Evolutionary conservation across 208 protist species (phyloP).

Genomic region (Crithidia bombi): DNA sequence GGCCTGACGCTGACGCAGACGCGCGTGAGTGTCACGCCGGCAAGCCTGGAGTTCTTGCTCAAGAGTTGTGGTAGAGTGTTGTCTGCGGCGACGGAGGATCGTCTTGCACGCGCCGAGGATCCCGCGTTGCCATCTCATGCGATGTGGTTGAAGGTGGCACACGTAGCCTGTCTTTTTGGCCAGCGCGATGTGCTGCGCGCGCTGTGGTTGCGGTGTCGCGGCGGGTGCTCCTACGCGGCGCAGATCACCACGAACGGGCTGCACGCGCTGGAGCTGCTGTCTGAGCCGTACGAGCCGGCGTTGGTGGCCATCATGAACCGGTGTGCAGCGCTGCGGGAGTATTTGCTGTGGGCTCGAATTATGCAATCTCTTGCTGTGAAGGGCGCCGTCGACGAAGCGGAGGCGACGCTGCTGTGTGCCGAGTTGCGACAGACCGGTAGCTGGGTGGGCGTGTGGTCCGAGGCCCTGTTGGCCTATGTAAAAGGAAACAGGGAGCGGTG

Average conservation of each 20-base stretch:
- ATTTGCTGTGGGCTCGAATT: slow-evolving; percentile 25
- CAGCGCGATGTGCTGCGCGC: slow-evolving; percentile 24
- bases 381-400: slow-evolving; percentile 1
- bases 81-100: neutral
- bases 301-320: slow-evolving; percentile 28
- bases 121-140: neutral
- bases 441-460: slow-evolving; percentile 28
- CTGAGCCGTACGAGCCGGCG: slow-evolving; percentile 13
- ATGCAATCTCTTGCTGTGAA: slow-evolving; percentile 19
- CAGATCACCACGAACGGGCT: slow-evolving; percentile 21
- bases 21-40: slow-evolving; percentile 7
- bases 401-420: slow-evolving; percentile 18
- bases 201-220: slow-evolving; percentile 16
- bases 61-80: slow-evolving; percentile 3
- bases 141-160: slow-evolving; percentile 21
- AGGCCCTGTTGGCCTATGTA: slow-evolving; percentile 27
- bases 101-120: slow-evolving; percentile 1
- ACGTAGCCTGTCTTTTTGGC: slow-evolving; percentile 25
- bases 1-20: slow-evolving; percentile 5
- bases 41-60: slow-evolving; percentile 6
- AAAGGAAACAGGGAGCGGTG: slow-evolving; percentile 19
- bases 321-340: slow-evolving; percentile 22
- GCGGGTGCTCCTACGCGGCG: slow-evolving; percentile 24
- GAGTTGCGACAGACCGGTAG: slow-evolving; percentile 21
- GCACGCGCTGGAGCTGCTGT: slow-evolving; percentile 29